Conservation (phyloP, 2,329 filamentous ascomycete genomes). For the Penicillium sclerotigenum region DNA sequence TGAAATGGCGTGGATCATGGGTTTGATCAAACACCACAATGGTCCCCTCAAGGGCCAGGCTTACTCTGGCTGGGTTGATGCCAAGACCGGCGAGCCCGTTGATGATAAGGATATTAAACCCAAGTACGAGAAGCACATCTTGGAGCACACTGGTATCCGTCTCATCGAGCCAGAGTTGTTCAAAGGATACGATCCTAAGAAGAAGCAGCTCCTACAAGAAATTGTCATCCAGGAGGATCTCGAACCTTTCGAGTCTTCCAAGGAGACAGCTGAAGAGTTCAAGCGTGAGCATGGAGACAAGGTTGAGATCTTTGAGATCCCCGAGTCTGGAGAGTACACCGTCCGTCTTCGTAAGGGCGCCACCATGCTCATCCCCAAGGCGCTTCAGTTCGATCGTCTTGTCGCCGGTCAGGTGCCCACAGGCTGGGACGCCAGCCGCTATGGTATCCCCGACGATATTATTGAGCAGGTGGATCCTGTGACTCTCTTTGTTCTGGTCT, state of each 20-base stretch:
- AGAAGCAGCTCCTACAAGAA: constrained; percentile 97
- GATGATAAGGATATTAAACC: constrained; percentile 97
- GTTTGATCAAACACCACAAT: constrained; percentile 97
- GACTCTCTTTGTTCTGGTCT: constrained; percentile 90
- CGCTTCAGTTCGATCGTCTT: constrained; percentile 91
- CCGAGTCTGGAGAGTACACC: constrained; percentile 89
- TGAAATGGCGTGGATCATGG: constrained; percentile 99
- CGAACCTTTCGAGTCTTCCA: constrained; percentile 93
- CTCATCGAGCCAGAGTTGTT: constrained; percentile 97
- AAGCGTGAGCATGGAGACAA: constrained; percentile 95
- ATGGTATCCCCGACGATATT: constrained; percentile 96
- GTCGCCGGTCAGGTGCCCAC: constrained; percentile 96
- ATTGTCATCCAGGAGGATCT: constrained; percentile 96
- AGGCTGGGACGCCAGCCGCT: constrained; percentile 94
- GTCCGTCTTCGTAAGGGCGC: constrained; percentile 95
- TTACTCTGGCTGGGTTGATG: constrained; percentile 94
- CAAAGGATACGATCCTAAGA: constrained; percentile 92
- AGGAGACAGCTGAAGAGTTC: constrained; percentile 97
- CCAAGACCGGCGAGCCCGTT: constrained; percentile 89
- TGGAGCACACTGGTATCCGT: constrained; percentile 96
- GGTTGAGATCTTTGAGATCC: constrained; percentile 93
- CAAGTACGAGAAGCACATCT: constrained; percentile 95
- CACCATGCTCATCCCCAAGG: constrained; percentile 92
- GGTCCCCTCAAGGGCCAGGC: constrained; percentile 92
- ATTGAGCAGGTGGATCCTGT: constrained; percentile 96